Base-by-base conservation (phyloP, 1,284 basidiomycete species). In the Marasmius oreades region DNA sequence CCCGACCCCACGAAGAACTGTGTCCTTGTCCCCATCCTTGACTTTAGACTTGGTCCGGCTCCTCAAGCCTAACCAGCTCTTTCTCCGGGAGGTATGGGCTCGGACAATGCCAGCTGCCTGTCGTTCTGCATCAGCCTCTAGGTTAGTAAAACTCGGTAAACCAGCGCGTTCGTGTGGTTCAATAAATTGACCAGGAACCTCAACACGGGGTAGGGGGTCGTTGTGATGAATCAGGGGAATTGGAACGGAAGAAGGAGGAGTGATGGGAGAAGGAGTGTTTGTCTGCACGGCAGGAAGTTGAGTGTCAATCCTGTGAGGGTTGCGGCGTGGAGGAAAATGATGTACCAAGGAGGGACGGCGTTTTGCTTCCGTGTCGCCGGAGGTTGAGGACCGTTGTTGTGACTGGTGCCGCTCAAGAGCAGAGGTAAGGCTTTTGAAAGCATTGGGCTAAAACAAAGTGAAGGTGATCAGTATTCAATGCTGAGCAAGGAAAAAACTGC, bases 371-470 rank as follows among this genome's bases (percentile, higher is more conserved):
- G 20, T 26, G 23, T 47, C 45, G 3, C 28, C 11, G 3, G 23
- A 61, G 59, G 51, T 61, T 24, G 43, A 61, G 57, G 43, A 62
- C 59, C 42, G 43, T 50, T 23, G 57, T 55, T 44, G 24, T 23
- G 63, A 55, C 58, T 56, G 71, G 65, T 50, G 61, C 55, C 18
- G 24, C 33, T 59, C 57, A 2, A 59, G 24, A 3, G 57, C 57
- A 5, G 57, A 48, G 6, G 57, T 59, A 18, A 59, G 54, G 23
- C 55, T 51, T 28, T 55, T 53, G 51, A 59, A 59, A 3, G 54
- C 50, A 22, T 53, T 55, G 5, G 51, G 57, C 56, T 57, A 50
- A 34, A 36, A 18, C 14, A 20, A n/a, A 52, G 22, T 39, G 20
- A 39, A 8, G 18, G 5, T 24, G 16, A 20, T 47, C 24, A 34